phyloP scores from a whole-genome alignment of 495 filamentous ascomycete genomes.

The Penicillium diatomitis region DNA sequence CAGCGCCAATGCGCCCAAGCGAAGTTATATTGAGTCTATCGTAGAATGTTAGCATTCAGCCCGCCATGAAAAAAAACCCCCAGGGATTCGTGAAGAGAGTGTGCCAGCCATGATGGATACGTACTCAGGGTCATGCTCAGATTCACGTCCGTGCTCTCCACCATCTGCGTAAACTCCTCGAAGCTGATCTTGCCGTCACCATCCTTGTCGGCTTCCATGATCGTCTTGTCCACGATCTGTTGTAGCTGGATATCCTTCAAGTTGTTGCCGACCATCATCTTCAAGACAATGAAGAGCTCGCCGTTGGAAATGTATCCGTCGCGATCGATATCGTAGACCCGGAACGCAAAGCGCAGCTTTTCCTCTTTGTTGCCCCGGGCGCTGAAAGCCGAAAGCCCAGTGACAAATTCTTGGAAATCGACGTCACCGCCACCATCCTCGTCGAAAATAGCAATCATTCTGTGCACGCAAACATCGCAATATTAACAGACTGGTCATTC shows the following conservation, averaged over 20 bases:
- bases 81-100: neutral
- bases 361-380: slow-evolving; percentile 99
- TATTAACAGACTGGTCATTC: neutral
- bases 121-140: slow-evolving; percentile 97
- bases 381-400: slow-evolving; percentile 87
- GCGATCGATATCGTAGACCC: slow-evolving; percentile 98
- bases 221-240: slow-evolving; percentile 95
- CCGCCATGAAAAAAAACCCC: neutral
- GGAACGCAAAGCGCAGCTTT: slow-evolving; percentile 96
- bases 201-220: slow-evolving; percentile 98
- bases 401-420: slow-evolving; percentile 99
- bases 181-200: slow-evolving; percentile 98
- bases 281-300: slow-evolving; percentile 97
- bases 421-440: slow-evolving; percentile 97
- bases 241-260: slow-evolving; percentile 98
- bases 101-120: slow-evolving; percentile 18
- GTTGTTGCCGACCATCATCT: slow-evolving; percentile 99
- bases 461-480: slow-evolving; percentile 17
- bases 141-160: slow-evolving; percentile 93
- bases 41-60: slow-evolving; percentile 14
- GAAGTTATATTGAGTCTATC: slow-evolving; percentile 26
- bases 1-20: neutral
- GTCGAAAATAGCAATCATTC: slow-evolving; percentile 99
- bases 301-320: slow-evolving; percentile 99
- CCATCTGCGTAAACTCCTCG: slow-evolving; percentile 98